Base-by-base conservation (phyloP, 192 early-diverging fungal species). In the Backusella tuberculispora region DNA sequence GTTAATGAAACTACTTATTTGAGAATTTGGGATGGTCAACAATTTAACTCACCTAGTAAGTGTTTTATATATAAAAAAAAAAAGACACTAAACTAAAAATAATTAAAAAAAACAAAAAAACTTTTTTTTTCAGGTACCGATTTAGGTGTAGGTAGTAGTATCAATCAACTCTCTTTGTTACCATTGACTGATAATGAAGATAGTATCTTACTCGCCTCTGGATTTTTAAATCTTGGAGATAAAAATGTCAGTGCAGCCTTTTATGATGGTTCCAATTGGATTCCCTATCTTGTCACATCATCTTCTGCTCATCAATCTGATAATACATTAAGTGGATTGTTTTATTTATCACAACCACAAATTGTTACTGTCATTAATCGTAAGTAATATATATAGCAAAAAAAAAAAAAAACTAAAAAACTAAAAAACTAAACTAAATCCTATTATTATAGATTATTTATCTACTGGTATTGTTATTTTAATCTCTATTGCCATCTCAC, bases 401-500 rank as follows among this genome's bases (percentile, higher is more conserved):
- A n/a, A n/a, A n/a, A n/a, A n/a, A n/a, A n/a, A n/a, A n/a, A n/a
- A n/a, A n/a, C n/a, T n/a, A n/a, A n/a, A n/a, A n/a, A n/a, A n/a
- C n/a, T n/a, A n/a, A n/a, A n/a, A n/a, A n/a, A n/a, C n/a, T n/a
- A n/a, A n/a, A n/a, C 48, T 24, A 66, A 46, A 53, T 53, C 8
- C 7, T 42, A 5, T 21, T 21, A 53, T 21, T 7, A 19, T 53
- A 9, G 81, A 63, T n/a, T 80, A 72, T 41, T 68, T 88, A 10
- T 56, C 92, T 1, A 73, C 88, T 0, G 85, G 88, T 0, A 74
- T 91, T 65, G 89, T 94, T 0, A 89, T 94, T 56, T 73, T 92
- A 4, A 88, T 92, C 65, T 89, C 93, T n/a, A 73, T 90, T 19
- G 90, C 85, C 14, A 88, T 90, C 29, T 85, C 90, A 5, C 81